phyloP scores from a whole-genome alignment of 2,329 filamentous ascomycete species.

The Sporothrix inflata region DNA sequence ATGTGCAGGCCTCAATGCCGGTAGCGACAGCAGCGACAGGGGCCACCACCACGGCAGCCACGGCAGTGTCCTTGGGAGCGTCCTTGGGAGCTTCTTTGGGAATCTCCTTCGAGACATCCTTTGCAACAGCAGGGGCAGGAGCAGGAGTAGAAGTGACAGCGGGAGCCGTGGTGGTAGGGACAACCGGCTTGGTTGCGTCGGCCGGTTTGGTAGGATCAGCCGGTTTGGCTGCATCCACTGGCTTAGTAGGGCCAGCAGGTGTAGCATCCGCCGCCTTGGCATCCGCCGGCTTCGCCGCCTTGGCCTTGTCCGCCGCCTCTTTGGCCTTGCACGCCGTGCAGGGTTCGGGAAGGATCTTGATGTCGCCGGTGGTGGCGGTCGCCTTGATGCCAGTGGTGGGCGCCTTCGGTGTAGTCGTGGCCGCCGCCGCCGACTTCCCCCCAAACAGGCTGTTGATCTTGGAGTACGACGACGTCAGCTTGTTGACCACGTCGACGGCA shows the following conservation, averaged over 20 bases:
- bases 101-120: not conserved
- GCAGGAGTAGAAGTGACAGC: not conserved
- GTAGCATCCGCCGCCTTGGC: not conserved
- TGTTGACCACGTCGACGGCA: not conserved
- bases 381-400: not conserved
- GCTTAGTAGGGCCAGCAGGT: not conserved
- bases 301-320: not conserved
- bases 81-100: not conserved
- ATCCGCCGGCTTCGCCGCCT: not conserved
- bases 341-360: constrained; percentile 16
- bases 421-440: not conserved
- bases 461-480: constrained; percentile 13
- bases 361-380: not conserved
- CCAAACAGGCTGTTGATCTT: constrained; percentile 10
- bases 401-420: not conserved
- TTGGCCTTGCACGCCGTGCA: constrained; percentile 17
- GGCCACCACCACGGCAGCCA: not conserved
- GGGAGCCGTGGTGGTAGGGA: not conserved
- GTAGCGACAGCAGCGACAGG: not conserved
- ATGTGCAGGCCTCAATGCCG: constrained; percentile 7
- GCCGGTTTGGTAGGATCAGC: not conserved
- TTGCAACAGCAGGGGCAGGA: not conserved
- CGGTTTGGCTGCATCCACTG: not conserved
- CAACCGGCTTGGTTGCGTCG: not conserved
- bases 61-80: not conserved